Conservation (phyloP, 2,329 filamentous ascomycete species). For the Alternaria arbusti region DNA sequence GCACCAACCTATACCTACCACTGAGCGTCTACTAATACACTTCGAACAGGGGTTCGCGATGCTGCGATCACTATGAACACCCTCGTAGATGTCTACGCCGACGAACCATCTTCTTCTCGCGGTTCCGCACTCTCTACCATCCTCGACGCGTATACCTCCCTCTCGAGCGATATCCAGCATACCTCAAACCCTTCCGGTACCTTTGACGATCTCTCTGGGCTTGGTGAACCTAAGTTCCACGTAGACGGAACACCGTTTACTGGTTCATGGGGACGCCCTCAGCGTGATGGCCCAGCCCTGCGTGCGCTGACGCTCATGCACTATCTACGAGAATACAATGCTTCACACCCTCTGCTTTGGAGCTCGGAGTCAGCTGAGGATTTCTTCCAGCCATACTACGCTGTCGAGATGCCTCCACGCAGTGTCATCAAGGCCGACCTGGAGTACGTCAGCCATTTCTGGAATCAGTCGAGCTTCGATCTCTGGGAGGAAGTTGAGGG, state of each 20-base stretch:
- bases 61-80: slow-evolving; percentile 53
- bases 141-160: slow-evolving; percentile 41
- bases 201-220: slow-evolving; percentile 44
- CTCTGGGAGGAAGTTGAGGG: slow-evolving; percentile 56
- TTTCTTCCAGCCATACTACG: slow-evolving; percentile 48
- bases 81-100: slow-evolving; percentile 49
- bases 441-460: slow-evolving; percentile 52
- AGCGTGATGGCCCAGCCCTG: slow-evolving; percentile 54
- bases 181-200: slow-evolving; percentile 48
- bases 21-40: not conserved
- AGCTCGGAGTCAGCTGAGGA: slow-evolving; percentile 26
- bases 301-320: slow-evolving; percentile 52
- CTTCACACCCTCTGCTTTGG: slow-evolving; percentile 48
- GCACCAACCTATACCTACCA: not conserved
- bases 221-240: slow-evolving; percentile 55
- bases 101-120: slow-evolving; percentile 35
- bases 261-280: slow-evolving; percentile 52
- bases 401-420: slow-evolving; percentile 43
- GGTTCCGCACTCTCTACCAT: slow-evolving; percentile 37
- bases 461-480: slow-evolving; percentile 52
- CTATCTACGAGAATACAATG: slow-evolving; percentile 51
- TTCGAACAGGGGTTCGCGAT: slow-evolving; percentile 48
- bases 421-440: slow-evolving; percentile 55
- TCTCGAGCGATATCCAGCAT: slow-evolving; percentile 48
- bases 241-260: slow-evolving; percentile 47